These are phyloP conservation scores for Backusella mclennaniae DNA, from an alignment of 192 early-diverging fungal species.

Conservation along the genomic window DNA sequence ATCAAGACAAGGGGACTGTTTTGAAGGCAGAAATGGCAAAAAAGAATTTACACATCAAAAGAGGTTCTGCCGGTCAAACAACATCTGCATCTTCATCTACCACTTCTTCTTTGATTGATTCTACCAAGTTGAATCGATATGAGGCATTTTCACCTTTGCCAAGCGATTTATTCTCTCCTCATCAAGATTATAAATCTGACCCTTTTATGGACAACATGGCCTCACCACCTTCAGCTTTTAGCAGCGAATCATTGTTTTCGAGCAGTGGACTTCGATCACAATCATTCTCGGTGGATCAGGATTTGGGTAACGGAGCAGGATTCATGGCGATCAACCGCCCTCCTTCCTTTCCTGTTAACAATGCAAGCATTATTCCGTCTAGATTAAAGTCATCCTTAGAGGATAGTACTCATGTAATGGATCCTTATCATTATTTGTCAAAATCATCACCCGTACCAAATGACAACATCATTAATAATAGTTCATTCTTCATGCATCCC, in stretches of 20 bases:
- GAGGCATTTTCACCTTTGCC: slow-evolving; percentile 45
- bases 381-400: neutral
- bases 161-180: slow-evolving; percentile 53
- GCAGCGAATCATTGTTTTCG: slow-evolving; percentile 38
- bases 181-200: slow-evolving; percentile 28
- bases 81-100: slow-evolving; percentile 16
- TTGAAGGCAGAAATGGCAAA: slow-evolving; percentile 99
- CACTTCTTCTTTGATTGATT: neutral
- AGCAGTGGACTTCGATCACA: slow-evolving; percentile 22
- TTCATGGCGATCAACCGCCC: neutral
- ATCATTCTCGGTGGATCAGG: slow-evolving; percentile 32
- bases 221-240: slow-evolving; percentile 28
- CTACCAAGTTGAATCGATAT: neutral
- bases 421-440: slow-evolving; percentile 28
- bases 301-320: slow-evolving; percentile 1
- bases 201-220: slow-evolving; percentile 29
- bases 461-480: slow-evolving; percentile 11
- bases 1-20: slow-evolving; percentile 73
- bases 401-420: neutral
- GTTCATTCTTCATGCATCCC: slow-evolving; percentile 10
- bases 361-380: neutral
- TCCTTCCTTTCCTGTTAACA: neutral
- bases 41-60: slow-evolving; percentile 94
- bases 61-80: slow-evolving; percentile 48
- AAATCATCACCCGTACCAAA: slow-evolving; percentile 29